Evolutionary conservation across 2,329 filamentous ascomycete species (phyloP).

Genomic region (Neurospora sp.): DNA sequence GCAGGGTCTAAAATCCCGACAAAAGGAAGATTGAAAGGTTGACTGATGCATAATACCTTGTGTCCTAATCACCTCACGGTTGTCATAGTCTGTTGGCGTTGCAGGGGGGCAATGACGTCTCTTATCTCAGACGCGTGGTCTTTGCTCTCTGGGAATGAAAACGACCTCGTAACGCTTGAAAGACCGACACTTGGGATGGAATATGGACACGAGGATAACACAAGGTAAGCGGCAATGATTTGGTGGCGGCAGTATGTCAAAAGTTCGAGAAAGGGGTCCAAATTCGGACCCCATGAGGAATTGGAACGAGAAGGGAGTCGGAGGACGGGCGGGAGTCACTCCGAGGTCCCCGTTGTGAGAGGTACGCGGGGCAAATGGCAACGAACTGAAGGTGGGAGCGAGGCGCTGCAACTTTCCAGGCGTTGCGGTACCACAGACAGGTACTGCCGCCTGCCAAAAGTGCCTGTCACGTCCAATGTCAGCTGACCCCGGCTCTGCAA

Average conservation of each 20-base stretch:
- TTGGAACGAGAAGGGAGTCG: slow-evolving; percentile 2
- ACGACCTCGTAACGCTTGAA: background rate
- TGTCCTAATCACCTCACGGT: background rate
- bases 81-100: background rate
- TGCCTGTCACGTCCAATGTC: background rate
- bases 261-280: slow-evolving; percentile 14
- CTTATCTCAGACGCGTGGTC: background rate
- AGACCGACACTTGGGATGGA: background rate
- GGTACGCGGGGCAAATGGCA: slow-evolving; percentile 15
- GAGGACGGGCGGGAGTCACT: slow-evolving; percentile 10
- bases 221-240: background rate
- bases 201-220: background rate
- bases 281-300: slow-evolving; percentile 14
- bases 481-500: background rate
- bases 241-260: background rate
- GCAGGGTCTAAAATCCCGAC: background rate
- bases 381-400: background rate
- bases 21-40: background rate
- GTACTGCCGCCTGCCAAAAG: background rate
- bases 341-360: background rate
- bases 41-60: background rate
- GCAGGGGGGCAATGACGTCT: background rate
- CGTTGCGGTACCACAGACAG: background rate
- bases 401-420: background rate
- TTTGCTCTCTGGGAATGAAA: background rate